These are phyloP conservation scores for Coccomyxa sp. DNA, from an alignment of 139 green algal species.

Conservation along the genomic window DNA sequence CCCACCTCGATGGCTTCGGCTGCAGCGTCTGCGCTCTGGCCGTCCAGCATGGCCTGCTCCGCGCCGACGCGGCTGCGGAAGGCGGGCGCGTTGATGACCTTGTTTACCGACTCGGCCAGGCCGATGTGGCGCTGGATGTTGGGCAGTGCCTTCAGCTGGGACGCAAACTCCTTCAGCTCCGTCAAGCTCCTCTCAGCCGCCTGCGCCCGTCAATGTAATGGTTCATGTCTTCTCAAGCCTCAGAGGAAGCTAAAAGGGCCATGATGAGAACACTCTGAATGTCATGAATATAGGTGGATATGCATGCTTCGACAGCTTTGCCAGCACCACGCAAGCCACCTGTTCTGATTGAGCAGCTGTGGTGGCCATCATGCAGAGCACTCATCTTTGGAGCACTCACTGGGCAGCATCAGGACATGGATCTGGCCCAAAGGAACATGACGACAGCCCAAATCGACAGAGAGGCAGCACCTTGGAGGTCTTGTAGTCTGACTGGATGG, in stretches of 20 bases:
- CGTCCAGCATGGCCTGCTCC: slow-evolving; percentile 72
- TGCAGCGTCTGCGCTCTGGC: slow-evolving; percentile 39
- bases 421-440: too few relatives aligned
- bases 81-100: slow-evolving; percentile 8
- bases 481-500: slow-evolving; percentile 38
- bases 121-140: slow-evolving; percentile 42
- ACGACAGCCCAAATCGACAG: neutral
- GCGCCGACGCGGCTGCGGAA: slow-evolving; percentile 53
- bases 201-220: neutral
- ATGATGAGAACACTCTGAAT: neutral
- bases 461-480: neutral
- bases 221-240: neutral
- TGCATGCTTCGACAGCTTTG: too few relatives aligned
- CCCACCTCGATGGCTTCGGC: slow-evolving; percentile 52
- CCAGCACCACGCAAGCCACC: too few relatives aligned
- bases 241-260: too few relatives aligned
- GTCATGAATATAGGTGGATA: neutral
- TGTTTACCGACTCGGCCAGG: slow-evolving; percentile 28
- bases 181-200: slow-evolving; percentile 11
- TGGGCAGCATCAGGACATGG: too few relatives aligned
- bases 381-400: too few relatives aligned
- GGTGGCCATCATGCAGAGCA: too few relatives aligned
- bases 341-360: too few relatives aligned
- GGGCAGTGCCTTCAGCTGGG: slow-evolving; percentile 56
- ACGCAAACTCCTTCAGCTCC: slow-evolving; percentile 54